Conservation (phyloP, 495 filamentous ascomycete genomes). For the Penicillium lagena region DNA sequence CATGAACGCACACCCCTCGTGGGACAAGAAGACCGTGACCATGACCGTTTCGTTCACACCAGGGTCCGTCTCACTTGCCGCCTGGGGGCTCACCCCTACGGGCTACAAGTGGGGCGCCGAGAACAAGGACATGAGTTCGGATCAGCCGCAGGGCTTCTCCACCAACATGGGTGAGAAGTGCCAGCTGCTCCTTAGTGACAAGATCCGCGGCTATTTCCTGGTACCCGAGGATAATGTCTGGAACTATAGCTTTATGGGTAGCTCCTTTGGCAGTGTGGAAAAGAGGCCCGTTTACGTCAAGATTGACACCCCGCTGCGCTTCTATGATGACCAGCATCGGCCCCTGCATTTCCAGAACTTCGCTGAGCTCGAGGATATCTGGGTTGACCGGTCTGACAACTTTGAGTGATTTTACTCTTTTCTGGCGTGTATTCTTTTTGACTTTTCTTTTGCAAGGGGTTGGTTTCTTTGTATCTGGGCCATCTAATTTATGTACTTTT, state of each 20-base stretch:
- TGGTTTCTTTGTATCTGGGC: constrained; percentile 5
- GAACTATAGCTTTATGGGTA: constrained; percentile 99
- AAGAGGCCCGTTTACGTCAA: constrained; percentile 87
- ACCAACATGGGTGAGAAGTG: constrained; percentile 93
- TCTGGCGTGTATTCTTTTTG: constrained; percentile 6
- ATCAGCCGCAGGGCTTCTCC: constrained; percentile 89
- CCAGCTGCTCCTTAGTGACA: constrained; percentile 85
- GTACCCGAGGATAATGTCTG: constrained; percentile 86
- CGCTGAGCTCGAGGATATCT: constrained; percentile 83
- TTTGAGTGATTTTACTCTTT: constrained; percentile 55
- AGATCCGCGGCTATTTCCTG: constrained; percentile 90
- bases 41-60: constrained; percentile 98
- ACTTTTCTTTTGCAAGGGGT: constrained; percentile 4
- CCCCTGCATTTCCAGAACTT: constrained; percentile 94
- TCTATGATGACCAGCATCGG: constrained; percentile 91
- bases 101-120: constrained; percentile 98
- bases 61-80: constrained; percentile 91
- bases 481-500: constrained; percentile 5
- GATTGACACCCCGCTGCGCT: constrained; percentile 81
- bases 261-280: constrained; percentile 76
- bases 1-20: constrained; percentile 73
- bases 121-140: constrained; percentile 86
- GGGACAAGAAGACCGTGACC: constrained; percentile 93
- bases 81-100: constrained; percentile 82
- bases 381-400: constrained; percentile 80